phyloP scores from a whole-genome alignment of 2,329 filamentous ascomycete genomes.

The Ceratocystis albifundus region DNA sequence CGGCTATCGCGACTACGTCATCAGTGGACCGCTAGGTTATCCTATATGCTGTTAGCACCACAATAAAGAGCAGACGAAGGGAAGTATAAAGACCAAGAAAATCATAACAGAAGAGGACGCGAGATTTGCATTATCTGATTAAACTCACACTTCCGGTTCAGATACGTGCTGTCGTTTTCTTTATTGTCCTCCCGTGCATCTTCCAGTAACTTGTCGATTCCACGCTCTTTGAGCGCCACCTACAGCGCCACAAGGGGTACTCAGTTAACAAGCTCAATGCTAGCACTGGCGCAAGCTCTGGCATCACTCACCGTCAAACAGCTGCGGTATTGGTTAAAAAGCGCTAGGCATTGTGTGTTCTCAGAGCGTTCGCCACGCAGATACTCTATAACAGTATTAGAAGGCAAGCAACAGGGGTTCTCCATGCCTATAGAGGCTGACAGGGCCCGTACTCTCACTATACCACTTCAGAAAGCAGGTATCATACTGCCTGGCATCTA shows the following conservation, averaged over 20 bases:
- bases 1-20: too few species aligned
- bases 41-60: too few species aligned
- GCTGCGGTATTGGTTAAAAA: conserved; percentile 81
- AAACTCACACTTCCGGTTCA: conserved; percentile 34
- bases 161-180: conserved; percentile 58
- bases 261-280: not conserved
- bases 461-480: conserved; percentile 99
- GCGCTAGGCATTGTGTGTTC: conserved; percentile 69
- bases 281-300: not conserved
- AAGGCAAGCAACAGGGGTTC: conserved; percentile 1
- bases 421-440: not conserved
- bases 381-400: conserved; percentile 52
- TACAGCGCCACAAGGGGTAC: conserved; percentile 30
- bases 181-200: conserved; percentile 82
- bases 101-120: not conserved
- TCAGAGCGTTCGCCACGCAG: conserved; percentile 70
- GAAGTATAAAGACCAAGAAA: not conserved
- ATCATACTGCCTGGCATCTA: conserved; percentile 66
- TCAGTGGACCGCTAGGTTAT: too few species aligned
- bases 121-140: not conserved
- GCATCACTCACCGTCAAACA: conserved; percentile 60
- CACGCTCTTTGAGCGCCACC: conserved; percentile 76
- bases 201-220: conserved; percentile 85
- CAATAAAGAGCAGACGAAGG: not conserved
- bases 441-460: conserved; percentile 66